Evolutionary conservation across 805 yeast genomes (phyloP), one percentile per base, ranked within the genome.

Genomic region (Huiozyma sinensis): DNA sequence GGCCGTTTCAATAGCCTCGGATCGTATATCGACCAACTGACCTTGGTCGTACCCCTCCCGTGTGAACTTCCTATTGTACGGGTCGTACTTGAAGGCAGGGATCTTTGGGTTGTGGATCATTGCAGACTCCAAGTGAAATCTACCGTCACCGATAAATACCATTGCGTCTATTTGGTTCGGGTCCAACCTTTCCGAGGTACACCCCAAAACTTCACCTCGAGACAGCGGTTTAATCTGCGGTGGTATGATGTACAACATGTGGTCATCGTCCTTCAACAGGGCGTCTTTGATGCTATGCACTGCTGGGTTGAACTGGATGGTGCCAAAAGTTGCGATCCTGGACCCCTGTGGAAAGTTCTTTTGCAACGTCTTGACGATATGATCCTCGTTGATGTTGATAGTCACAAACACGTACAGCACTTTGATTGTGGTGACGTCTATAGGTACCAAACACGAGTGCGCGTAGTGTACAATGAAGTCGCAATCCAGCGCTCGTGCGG

Each of bases 391-490:
- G 44, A 92, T 86, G 48, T 77, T 77, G 40, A 92, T 92, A 4
- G 97, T 89, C 28, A 92, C 98, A 64, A 92, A 92, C 6, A 92
- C 85, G 58, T 92, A 92, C n/a, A 92, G 66, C 11, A 92, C 95
- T 65, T 88, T 89, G 58, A 92, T 89, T 33, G 75, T 70, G 6
- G 97, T 92, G 40, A 90, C 73, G 60, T 89, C 97, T 29, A 92
- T 84, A 2, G 98, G 98, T 1, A 92, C 97, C 39, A 92, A 70
- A 65, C 98, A 92, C 6, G 95, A 87, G 61, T 92, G 98, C 1
- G 98, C 98, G 64, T 92, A 92, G 65, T 92, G 98, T 10, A 90
- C 87, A 47, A 92, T 79, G 56, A 89, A 83, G 58, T 92, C 98
- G 65, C 98, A 92, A 40, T 84, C 95, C 28, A 92, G 64, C 0